Evolutionary conservation across 257 asterid species (phyloP), one percentile per base, ranked within the genome.

Genomic region (Catharanthus roseus): DNA sequence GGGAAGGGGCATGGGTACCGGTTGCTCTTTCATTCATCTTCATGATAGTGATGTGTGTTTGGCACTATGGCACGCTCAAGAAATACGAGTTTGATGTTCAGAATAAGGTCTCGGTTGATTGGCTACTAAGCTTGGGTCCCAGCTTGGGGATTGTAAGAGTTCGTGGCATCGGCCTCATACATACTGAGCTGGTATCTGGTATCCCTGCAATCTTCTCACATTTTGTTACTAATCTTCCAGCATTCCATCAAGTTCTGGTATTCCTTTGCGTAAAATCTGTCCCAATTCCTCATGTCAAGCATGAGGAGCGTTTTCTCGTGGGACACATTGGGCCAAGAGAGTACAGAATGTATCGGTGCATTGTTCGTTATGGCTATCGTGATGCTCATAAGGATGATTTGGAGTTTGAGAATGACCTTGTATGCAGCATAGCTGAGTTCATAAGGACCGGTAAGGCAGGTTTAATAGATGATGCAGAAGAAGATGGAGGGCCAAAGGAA

Each of bases 1-100:
- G 83, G 1, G 97, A 91, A 80, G 98, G 98, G 15, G 98, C 98
- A 16, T 92, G 98, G 98, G 97, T 90, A 23, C 97, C 98, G 0
- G 74, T 92, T 2, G 97, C 87, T 33, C 78, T 89, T 10, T 82
- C 98, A 0, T 72, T 85, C 72, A n/a, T 85, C 69, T 85, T 89
- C 84, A 86, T 93, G 89, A 74, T 81, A 1, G 86, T 86, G 75
- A 93, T 93, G 97, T 86, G 82, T n/a, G 74, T 84, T 65, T 93
- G 98, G 98, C 96, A 89, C 79, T 90, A 87, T 15, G 98, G 98
- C 10, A 85, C 96, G 0, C 82, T 87, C 44, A 90, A 86, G 80
- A 93, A 84, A 69, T 93, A 93, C 0, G 97, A 89, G 72, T 93
- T 82, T 31, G 98, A 90, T 47, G 92, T 89, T n/a, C 89, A 93